Evolutionary conservation across 257 asterid genomes (phyloP).

Genomic region (Nicotiana obtusifolia): DNA sequence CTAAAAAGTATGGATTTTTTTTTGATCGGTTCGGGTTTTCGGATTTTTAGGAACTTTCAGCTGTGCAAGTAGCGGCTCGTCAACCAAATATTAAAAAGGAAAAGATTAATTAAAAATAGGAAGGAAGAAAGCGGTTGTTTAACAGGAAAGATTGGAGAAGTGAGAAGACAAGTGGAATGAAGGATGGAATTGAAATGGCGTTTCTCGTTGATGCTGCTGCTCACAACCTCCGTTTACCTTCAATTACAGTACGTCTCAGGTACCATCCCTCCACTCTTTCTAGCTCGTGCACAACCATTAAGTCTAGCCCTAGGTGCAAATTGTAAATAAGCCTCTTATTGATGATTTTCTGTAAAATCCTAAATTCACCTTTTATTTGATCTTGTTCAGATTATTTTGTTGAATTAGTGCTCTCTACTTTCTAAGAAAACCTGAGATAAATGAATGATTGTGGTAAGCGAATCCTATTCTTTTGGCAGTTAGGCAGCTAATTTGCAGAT

Average conservation of each 20-base stretch:
- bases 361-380: background rate
- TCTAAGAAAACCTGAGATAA: no score
- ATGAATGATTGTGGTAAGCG: no score
- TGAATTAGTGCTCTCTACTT: no score
- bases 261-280: background rate
- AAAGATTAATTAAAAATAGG: background rate
- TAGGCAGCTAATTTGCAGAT: no score
- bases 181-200: background rate
- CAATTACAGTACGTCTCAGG: constrained; percentile 6
- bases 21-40: no score
- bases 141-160: background rate
- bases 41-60: no score
- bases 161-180: background rate
- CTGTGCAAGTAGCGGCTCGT: no score
- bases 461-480: no score
- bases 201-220: constrained; percentile 3
- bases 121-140: background rate
- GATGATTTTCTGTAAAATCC: background rate
- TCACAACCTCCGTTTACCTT: constrained; percentile 3
- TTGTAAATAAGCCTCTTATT: background rate
- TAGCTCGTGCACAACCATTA: background rate
- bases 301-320: background rate
- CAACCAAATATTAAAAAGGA: background rate
- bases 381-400: background rate
- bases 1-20: no score